Evolutionary conservation across 495 filamentous ascomycete genomes (phyloP).

Genomic region (Penicillium flavigenum): DNA sequence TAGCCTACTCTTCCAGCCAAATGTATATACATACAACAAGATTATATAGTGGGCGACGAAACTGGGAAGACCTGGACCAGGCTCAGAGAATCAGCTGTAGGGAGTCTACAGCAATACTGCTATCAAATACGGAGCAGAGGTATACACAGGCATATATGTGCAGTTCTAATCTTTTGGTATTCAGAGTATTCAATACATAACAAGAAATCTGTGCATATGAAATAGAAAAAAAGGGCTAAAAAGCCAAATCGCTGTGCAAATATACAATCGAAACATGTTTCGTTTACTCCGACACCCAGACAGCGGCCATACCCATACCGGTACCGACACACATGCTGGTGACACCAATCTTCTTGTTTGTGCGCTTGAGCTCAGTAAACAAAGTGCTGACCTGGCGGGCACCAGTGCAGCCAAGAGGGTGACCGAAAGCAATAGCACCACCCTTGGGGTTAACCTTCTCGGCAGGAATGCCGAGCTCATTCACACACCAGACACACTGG

Average conservation of each 20-base stretch:
- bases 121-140: not conserved
- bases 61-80: not conserved
- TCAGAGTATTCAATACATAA: constrained; percentile 31
- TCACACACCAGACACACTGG: constrained; percentile 91
- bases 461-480: constrained; percentile 76
- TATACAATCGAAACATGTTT: constrained; percentile 20
- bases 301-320: constrained; percentile 94
- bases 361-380: constrained; percentile 82
- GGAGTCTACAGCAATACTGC: not conserved
- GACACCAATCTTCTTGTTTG: constrained; percentile 77
- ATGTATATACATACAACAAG: not conserved
- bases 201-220: constrained; percentile 21
- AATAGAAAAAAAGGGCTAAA: constrained; percentile 11
- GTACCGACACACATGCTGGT: constrained; percentile 98
- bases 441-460: constrained; percentile 95
- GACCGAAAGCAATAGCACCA: constrained; percentile 97
- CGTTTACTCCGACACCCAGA: constrained; percentile 82
- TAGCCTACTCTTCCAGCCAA: not conserved
- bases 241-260: constrained; percentile 35
- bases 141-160: constrained; percentile 8
- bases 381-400: constrained; percentile 91
- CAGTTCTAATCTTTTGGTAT: constrained; percentile 31
- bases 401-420: constrained; percentile 93
- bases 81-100: not conserved
- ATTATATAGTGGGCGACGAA: not conserved